Evolutionary conservation across 2,329 filamentous ascomycete species (phyloP).

Genomic region (Neofusicoccum kwambonambiense): DNA sequence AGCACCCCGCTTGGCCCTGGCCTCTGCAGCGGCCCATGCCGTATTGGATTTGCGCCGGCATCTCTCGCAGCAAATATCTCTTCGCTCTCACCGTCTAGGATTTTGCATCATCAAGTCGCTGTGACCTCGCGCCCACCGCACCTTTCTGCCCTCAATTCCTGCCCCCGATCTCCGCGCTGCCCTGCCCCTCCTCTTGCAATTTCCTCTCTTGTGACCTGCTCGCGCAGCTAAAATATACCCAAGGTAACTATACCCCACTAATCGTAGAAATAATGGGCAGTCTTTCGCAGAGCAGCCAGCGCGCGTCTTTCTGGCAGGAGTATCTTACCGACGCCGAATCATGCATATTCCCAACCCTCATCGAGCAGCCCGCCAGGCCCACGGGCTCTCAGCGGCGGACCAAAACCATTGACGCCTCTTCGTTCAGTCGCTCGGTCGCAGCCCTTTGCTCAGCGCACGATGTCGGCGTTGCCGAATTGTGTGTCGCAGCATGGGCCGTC

Average conservation of each 20-base stretch:
- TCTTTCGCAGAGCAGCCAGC: conserved; percentile 5
- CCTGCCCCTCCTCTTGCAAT: not conserved
- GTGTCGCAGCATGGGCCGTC: not conserved
- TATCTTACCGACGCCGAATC: not conserved
- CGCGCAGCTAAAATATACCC: not conserved
- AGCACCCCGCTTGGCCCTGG: not conserved
- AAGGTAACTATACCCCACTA: conserved; percentile 7
- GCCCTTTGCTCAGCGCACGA: not conserved
- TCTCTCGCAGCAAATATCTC: conserved; percentile 1
- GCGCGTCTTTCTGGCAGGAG: not conserved
- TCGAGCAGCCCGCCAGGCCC: not conserved
- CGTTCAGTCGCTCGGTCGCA: not conserved
- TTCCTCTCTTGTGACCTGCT: not conserved
- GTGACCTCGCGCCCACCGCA: not conserved
- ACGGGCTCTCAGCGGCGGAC: not conserved
- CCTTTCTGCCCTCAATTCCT: not conserved
- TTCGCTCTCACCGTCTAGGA: not conserved
- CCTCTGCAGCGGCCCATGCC: not conserved
- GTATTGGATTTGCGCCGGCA: not conserved
- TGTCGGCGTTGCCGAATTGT: not conserved
- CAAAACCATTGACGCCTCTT: not conserved
- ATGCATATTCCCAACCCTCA: conserved; percentile 2
- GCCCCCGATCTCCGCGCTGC: not conserved
- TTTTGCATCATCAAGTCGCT: not conserved
- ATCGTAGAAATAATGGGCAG: conserved; percentile 7